A percentile compares a stretch with the other conserved stretches of the same genome.
Evolutionary conservation across 1,139 yeast species (phyloP).

Genomic region (Yamadazyma sp.): DNA sequence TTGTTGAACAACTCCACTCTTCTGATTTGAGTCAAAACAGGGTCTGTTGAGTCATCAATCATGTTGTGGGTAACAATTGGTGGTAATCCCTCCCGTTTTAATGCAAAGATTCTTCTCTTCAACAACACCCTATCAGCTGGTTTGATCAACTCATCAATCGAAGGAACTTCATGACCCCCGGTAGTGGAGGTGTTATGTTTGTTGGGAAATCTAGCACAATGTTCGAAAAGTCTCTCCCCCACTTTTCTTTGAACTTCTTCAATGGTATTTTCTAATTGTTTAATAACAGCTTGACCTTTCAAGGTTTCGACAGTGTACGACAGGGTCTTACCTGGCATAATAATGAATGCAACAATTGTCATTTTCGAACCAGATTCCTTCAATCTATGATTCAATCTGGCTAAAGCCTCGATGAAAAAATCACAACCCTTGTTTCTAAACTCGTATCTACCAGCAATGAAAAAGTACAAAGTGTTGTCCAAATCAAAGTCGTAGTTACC

Average conservation of each 20-base stretch:
- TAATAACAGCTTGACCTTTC: slow-evolving; percentile 94
- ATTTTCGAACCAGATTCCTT: slow-evolving; percentile 80
- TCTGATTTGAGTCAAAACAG: slow-evolving; percentile 88
- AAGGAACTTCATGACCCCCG: slow-evolving; percentile 50
- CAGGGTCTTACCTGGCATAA: slow-evolving; percentile 95
- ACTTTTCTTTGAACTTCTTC: slow-evolving; percentile 85
- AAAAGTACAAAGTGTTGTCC: slow-evolving; percentile 90
- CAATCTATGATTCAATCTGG: slow-evolving; percentile 84
- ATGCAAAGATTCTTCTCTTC: slow-evolving; percentile 90
- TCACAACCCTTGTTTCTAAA: slow-evolving; percentile 97
- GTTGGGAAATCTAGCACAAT: slow-evolving; percentile 80
- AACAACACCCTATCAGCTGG: slow-evolving; percentile 87
- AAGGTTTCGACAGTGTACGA: slow-evolving; percentile 95
- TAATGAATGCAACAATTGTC: slow-evolving; percentile 96
- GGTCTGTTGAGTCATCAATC: slow-evolving; percentile 89
- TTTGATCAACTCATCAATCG: slow-evolving; percentile 77
- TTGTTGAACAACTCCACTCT: slow-evolving; percentile 87
- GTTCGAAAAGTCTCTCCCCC: slow-evolving; percentile 86
- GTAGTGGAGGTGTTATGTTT: slow-evolving; percentile 58
- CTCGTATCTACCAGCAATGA: slow-evolving; percentile 97
- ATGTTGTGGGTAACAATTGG: slow-evolving; percentile 98
- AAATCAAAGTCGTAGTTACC: slow-evolving; percentile 95
- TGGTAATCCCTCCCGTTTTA: slow-evolving; percentile 84
- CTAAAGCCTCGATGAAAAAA: slow-evolving; percentile 88
- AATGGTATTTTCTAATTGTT: slow-evolving; percentile 86